Evolutionary conservation across 495 filamentous ascomycete species (phyloP), one percentile per base, ranked within the genome.

Genomic region (Trichoderma erinaceum): DNA sequence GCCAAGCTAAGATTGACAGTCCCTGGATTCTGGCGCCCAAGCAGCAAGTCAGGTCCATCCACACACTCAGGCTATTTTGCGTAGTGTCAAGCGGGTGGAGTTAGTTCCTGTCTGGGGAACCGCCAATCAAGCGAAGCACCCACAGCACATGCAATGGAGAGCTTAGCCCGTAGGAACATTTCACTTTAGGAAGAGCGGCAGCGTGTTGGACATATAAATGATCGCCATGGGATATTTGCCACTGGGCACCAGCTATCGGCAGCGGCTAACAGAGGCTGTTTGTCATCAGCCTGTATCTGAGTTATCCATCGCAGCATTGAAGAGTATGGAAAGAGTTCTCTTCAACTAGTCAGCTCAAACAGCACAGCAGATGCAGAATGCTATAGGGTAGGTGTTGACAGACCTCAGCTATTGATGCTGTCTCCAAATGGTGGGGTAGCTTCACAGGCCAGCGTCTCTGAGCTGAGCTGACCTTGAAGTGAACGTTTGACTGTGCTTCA

Each of bases 71-170:
- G 48, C 48, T 52, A 52, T 21, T 21, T 52, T 52, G 48, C 21
- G 48, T 52, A 11, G 48, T 11, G n/a, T 21, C n/a, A 52, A 52
- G n/a, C 10, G 6, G 25, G n/a, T 21, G 48, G 10, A 21, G 43
- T 18, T 52, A 32, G 25, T 18, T 16, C 56, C 8, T 32, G 56
- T 0, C 25, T 32, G 56, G 56, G 56, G 56, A 13, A 61, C 23
- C 13, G 56, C 56, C 56, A 61, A 61, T 61, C 56, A 61, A 61
- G 56, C 56, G 15, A 6, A 25, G 56, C 56, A 61, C 27, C 56
- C 56, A 61, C 56, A 61, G 56, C 56, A 61, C 56, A 61, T 61
- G 56, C 25, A 32, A 25, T 11, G 56, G 56, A 13, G 56, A 61
- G 56, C 5, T 3, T 5, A 12, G 10, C 11, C 56, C 25, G 56